phyloP scores from a whole-genome alignment of 2,329 filamentous ascomycete species.

The Madurella fahalii region DNA sequence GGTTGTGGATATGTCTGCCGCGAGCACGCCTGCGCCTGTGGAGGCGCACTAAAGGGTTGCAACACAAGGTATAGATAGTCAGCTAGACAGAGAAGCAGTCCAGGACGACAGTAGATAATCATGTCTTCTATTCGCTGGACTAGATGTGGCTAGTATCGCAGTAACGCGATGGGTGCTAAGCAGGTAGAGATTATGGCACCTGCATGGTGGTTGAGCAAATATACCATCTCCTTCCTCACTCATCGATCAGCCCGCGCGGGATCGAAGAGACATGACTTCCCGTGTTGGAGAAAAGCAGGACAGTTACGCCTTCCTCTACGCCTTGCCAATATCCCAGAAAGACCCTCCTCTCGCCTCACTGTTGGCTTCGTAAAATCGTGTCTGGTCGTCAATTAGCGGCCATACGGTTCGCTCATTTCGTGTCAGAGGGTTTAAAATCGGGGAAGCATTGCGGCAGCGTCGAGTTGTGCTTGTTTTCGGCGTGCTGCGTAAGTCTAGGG shows the following conservation, averaged over 20 bases:
- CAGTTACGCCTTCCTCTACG: constrained; percentile 11
- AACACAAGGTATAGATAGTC: background rate
- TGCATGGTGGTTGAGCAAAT: too few relatives aligned
- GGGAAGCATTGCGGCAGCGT: constrained; percentile 69
- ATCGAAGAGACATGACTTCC: background rate
- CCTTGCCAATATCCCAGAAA: constrained; percentile 3
- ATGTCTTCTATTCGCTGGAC: background rate
- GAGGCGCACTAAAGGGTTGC: constrained; percentile 33
- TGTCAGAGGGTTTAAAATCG: constrained; percentile 32
- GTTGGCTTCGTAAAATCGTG: constrained; percentile 14
- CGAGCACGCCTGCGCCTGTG: background rate
- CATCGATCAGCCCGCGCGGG: background rate
- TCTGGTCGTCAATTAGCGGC: constrained; percentile 6
- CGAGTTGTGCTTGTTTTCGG: constrained; percentile 73
- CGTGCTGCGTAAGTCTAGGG: constrained; percentile 64
- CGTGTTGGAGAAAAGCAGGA: constrained; percentile 1
- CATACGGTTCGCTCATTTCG: constrained; percentile 12
- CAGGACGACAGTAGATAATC: background rate
- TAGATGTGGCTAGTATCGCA: background rate
- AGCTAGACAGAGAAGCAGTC: background rate
- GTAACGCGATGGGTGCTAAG: too few relatives aligned
- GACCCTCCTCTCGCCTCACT: background rate
- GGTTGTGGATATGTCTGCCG: constrained; percentile 28
- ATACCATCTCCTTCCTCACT: background rate
- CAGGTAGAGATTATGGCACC: too few relatives aligned